Percentiles rank a stretch among this genome's conserved stretches.
Evolutionary conservation across 768 basidiomycete genomes (phyloP).

Genomic region (Exsudoporus frostii): DNA sequence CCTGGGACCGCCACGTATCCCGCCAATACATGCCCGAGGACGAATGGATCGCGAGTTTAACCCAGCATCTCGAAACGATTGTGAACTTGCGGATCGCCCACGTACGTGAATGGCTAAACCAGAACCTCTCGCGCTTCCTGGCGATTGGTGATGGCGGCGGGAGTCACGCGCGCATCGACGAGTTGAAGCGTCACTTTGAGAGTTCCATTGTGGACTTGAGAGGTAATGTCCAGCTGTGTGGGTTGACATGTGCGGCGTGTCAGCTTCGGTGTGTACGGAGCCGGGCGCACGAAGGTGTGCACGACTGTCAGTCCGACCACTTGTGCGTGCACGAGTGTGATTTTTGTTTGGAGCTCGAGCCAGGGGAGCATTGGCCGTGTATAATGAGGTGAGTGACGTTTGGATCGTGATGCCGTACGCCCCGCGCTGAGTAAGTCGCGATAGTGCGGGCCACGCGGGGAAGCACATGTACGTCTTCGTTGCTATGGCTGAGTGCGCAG

Average conservation of each 20-base stretch:
- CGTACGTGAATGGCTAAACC: conserved; percentile 49
- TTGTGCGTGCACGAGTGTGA: conserved; percentile 43
- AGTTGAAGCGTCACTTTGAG: conserved; percentile 44
- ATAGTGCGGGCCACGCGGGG: conserved; percentile 58
- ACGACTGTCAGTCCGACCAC: conserved; percentile 53
- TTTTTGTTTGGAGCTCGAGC: conserved; percentile 33
- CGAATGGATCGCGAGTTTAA: conserved; percentile 40
- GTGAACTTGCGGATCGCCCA: conserved; percentile 44
- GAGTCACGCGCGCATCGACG: conserved; percentile 42
- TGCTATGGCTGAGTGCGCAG: fast-evolving
- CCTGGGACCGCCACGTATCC: conserved; percentile 16
- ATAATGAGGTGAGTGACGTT: conserved; percentile 42
- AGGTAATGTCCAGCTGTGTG: conserved; percentile 47
- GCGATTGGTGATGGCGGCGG: background rate
- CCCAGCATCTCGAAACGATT: conserved; percentile 36
- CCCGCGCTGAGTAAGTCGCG: background rate
- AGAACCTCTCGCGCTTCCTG: conserved; percentile 49
- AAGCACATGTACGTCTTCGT: conserved; percentile 45
- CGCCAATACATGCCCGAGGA: conserved; percentile 24
- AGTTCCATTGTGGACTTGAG: conserved; percentile 43
- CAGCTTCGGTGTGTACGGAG: conserved; percentile 46
- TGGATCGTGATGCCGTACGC: background rate
- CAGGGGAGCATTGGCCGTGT: conserved; percentile 36
- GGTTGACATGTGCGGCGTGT: conserved; percentile 45
- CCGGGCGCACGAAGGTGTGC: conserved; percentile 43